Percentiles rank a stretch among this genome's conserved stretches.
These are phyloP conservation scores for Solanum etuberosum DNA, from an alignment of 257 asterid species.

Conservation along the genomic window DNA sequence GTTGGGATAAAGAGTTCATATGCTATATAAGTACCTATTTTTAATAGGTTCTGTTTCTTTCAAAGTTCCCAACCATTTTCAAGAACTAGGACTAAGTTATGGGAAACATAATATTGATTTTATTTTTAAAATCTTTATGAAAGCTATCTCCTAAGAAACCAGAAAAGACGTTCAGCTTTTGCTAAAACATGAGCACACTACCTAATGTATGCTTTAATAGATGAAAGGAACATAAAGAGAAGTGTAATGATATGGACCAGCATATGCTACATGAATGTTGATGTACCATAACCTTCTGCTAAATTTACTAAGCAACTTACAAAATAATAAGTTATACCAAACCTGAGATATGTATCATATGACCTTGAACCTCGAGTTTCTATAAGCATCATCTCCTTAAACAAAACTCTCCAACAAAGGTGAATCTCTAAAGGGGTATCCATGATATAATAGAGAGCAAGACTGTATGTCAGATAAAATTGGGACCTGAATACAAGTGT, in stretches of 20 bases:
- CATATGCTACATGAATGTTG: background rate
- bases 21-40: background rate
- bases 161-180: background rate
- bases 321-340: background rate
- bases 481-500: slow-evolving; percentile 38
- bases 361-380: slow-evolving; percentile 94
- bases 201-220: background rate
- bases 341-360: slow-evolving; percentile 91
- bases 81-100: background rate
- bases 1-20: background rate
- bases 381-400: slow-evolving; percentile 77
- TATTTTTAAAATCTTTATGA: background rate
- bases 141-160: background rate
- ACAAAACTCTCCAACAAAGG: slow-evolving; percentile 87
- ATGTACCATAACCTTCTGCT: background rate
- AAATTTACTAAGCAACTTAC: background rate
- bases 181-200: background rate
- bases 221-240: background rate
- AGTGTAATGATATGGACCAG: background rate
- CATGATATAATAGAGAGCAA: slow-evolving; percentile 87
- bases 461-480: slow-evolving; percentile 73
- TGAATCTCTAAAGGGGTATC: slow-evolving; percentile 63
- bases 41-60: background rate
- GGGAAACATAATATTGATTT: background rate
- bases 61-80: background rate